Conservation (phyloP, 78 protist genomes). For the Diacronema lutheri region DNA sequence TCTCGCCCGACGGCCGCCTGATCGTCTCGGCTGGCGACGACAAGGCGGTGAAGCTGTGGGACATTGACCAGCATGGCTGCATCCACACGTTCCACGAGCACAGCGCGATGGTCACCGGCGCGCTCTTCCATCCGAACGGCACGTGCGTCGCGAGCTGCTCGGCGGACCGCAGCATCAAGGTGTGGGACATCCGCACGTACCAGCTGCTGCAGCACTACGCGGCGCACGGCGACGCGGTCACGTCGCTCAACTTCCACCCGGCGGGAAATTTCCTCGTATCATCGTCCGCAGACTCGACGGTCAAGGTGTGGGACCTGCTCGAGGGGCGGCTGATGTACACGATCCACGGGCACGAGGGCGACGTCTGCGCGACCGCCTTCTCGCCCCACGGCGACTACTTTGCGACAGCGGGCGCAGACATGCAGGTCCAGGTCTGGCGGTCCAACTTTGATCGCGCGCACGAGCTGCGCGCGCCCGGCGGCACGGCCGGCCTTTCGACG, state of each 20-base stretch:
- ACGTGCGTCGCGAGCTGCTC: constrained; percentile 69
- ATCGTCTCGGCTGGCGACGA: constrained; percentile 73
- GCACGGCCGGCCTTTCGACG: background rate
- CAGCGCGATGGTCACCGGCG: constrained; percentile 49
- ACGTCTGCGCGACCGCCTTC: constrained; percentile 19
- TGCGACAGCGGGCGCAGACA: constrained; percentile 65
- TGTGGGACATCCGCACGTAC: constrained; percentile 77
- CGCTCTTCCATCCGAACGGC: constrained; percentile 80
- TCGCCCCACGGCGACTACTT: constrained; percentile 69
- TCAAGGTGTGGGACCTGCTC: constrained; percentile 69
- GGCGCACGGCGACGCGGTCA: constrained; percentile 65
- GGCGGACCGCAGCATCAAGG: constrained; percentile 52
- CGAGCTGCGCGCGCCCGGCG: background rate
- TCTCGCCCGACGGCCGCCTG: constrained; percentile 66
- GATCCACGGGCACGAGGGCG: constrained; percentile 72
- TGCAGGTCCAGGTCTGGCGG: constrained; percentile 69
- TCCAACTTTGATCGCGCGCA: constrained; percentile 61
- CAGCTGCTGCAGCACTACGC: constrained; percentile 76
- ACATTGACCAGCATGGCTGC: constrained; percentile 12
- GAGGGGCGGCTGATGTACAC: constrained; percentile 81
- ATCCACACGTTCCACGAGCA: constrained; percentile 66
- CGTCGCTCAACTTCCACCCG: constrained; percentile 65
- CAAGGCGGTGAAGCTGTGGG: constrained; percentile 80
- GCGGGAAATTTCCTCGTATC: constrained; percentile 72
- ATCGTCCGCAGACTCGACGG: constrained; percentile 57